These are phyloP conservation scores for Lachnellula hyalina DNA, from an alignment of 2,329 filamentous ascomycete genomes.

Conservation along the genomic window DNA sequence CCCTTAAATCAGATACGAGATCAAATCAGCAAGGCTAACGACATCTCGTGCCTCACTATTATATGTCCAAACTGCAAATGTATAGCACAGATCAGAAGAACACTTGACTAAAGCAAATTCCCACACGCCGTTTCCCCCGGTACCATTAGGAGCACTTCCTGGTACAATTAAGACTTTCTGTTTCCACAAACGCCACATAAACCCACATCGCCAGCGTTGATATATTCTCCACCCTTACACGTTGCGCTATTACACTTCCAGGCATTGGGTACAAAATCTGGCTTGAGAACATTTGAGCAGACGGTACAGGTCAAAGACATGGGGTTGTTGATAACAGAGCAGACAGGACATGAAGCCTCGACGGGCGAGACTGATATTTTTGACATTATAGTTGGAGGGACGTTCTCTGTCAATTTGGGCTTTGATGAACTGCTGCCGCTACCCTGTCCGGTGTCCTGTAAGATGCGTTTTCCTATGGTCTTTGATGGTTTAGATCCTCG, in stretches of 20 bases:
- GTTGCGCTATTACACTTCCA: constrained; percentile 57
- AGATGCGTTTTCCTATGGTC: no score
- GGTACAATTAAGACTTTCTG: constrained; percentile 8
- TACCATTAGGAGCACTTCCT: constrained; percentile 12
- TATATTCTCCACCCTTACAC: constrained; percentile 54
- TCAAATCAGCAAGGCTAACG: no score
- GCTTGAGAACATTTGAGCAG: constrained; percentile 65
- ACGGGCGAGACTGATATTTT: neutral
- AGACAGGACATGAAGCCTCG: constrained; percentile 50
- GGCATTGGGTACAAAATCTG: constrained; percentile 44
- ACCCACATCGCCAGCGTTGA: constrained; percentile 65
- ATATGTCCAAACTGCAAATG: no score
- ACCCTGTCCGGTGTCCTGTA: neutral
- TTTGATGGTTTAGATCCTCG: neutral
- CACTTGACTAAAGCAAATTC: neutral
- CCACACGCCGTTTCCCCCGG: constrained; percentile 1
- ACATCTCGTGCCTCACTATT: no score
- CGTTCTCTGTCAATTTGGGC: neutral
- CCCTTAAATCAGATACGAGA: no score
- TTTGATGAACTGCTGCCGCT: neutral
- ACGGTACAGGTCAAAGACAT: constrained; percentile 55
- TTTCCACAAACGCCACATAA: constrained; percentile 64
- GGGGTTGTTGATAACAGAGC: constrained; percentile 59
- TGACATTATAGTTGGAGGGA: neutral
- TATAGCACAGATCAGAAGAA: neutral